Percentiles rank a stretch among this genome's conserved stretches.
These are phyloP conservation scores for Penicillium verhagenii DNA, from an alignment of 495 filamentous ascomycete species.

Conservation along the genomic window DNA sequence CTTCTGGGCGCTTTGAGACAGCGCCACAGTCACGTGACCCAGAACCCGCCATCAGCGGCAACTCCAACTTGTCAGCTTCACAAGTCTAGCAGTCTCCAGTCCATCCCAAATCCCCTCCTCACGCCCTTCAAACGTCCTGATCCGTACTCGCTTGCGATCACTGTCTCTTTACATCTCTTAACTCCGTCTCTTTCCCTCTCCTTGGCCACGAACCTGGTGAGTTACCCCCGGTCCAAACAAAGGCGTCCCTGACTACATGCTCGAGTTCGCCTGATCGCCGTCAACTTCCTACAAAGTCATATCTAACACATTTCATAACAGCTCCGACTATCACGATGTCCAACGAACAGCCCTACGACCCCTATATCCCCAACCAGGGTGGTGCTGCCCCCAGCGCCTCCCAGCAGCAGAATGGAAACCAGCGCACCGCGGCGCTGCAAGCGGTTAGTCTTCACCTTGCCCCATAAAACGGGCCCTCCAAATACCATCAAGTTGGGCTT, in stretches of 20 bases:
- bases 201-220: slow-evolving; percentile 5
- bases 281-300: slow-evolving; percentile 6
- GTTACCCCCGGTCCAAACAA: slow-evolving; percentile 19
- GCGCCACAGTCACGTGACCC: slow-evolving; percentile 28
- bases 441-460: slow-evolving; percentile 57
- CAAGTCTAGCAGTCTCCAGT: slow-evolving; percentile 6
- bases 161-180: background rate
- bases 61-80: slow-evolving; percentile 41
- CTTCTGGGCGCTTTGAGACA: slow-evolving; percentile 16
- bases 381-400: slow-evolving; percentile 45
- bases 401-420: slow-evolving; percentile 60
- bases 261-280: slow-evolving; percentile 12
- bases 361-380: slow-evolving; percentile 68
- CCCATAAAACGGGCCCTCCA: background rate
- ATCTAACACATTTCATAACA: slow-evolving; percentile 16
- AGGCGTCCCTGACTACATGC: slow-evolving; percentile 22
- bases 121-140: slow-evolving; percentile 9
- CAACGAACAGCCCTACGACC: slow-evolving; percentile 81
- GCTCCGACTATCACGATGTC: slow-evolving; percentile 46
- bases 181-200: background rate
- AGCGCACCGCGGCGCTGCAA: slow-evolving; percentile 71
- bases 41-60: slow-evolving; percentile 29
- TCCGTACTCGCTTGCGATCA: slow-evolving; percentile 3
- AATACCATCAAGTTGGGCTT: background rate
- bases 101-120: slow-evolving; percentile 18